Evolutionary conservation across 805 yeast species (phyloP).

Genomic region (Cyberlindnera xishuangbannaensis): DNA sequence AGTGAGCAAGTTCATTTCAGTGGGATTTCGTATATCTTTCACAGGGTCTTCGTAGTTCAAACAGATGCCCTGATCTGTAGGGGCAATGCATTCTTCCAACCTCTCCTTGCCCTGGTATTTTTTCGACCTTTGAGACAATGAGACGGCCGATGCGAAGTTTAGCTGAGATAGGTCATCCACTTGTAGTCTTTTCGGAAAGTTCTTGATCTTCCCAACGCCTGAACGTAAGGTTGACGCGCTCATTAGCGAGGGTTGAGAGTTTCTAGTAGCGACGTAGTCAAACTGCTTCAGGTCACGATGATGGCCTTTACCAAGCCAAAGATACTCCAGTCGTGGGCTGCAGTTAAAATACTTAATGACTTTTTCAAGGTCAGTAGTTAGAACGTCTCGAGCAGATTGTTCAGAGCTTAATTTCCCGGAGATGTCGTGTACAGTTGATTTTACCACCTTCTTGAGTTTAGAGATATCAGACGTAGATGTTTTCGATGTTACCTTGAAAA

Average conservation of each 20-base stretch:
- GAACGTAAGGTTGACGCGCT: slow-evolving; percentile 17
- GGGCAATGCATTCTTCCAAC: background rate
- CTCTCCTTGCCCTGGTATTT: slow-evolving; percentile 3
- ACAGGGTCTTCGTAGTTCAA: background rate
- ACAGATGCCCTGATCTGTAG: background rate
- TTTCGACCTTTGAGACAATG: background rate
- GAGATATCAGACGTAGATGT: slow-evolving; percentile 37
- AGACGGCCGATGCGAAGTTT: slow-evolving; percentile 2
- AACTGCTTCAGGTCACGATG: slow-evolving; percentile 28
- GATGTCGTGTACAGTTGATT: slow-evolving; percentile 67
- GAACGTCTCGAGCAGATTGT: slow-evolving; percentile 31
- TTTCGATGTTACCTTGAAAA: slow-evolving; percentile 43
- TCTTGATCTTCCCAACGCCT: slow-evolving; percentile 24
- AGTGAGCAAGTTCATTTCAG: slow-evolving; percentile 1
- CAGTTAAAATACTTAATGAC: slow-evolving; percentile 20
- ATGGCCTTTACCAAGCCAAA: slow-evolving; percentile 49
- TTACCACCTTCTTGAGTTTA: slow-evolving; percentile 60
- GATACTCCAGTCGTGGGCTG: slow-evolving; percentile 32
- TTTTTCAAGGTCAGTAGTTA: slow-evolving; percentile 34
- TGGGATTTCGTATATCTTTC: background rate
- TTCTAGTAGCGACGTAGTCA: slow-evolving; percentile 11
- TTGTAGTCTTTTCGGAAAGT: slow-evolving; percentile 21
- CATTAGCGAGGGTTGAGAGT: slow-evolving; percentile 6
- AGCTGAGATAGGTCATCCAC: slow-evolving; percentile 14
- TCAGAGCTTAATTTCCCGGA: slow-evolving; percentile 34